Evolutionary conservation across 371 early-diverging fungal genomes (phyloP), one percentile per base, ranked within the genome.

Genomic region (Phascolomyces articulosus): DNA sequence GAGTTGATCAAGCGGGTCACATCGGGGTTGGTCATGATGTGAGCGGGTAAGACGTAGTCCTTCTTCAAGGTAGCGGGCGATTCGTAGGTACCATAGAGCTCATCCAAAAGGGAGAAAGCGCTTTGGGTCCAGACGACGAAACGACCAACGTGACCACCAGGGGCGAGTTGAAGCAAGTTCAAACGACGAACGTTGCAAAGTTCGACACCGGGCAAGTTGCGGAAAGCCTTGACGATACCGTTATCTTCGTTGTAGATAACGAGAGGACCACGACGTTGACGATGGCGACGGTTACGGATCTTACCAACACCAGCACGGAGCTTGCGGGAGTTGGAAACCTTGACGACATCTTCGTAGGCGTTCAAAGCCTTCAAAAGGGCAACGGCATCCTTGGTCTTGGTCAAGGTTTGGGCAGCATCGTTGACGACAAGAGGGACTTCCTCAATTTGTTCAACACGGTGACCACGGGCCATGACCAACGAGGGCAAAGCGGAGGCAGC

Each of bases 121-220:
- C 89, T 80, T 85, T 97, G 90, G 76, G 99, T 98, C 99, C 99
- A 99, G 92, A 99, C 96, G 85, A 98, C 87, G 87, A 99, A 98
- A 82, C 99, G 97, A 71, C 99, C 99, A 70, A 98, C 85, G 88
- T 99, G 97, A 79, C 99, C 99, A 88, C 99, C 99, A 65, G 99
- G 99, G 71, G 99, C 98, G 64, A 99, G 90, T 86, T 98, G 95
- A 75, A 99, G 90, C 79, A 99, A 86, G 94, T 98, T 97, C 67
- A 99, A 88, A 80, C 88, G 85, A 74, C 91, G 86, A 58, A 99
- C 99, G 80, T 91, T 87, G 69, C 90, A 91, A 66, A 95, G 83
- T 83, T 99, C 99, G 66, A 99, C 96, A 85, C 99, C 99, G 68
- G 97, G 97, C 78, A 99, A 91, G 93, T 99, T 99, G 84, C 97